Evolutionary conservation across 1,284 basidiomycete genomes (phyloP).

Genomic region (Gomphus sp.): DNA sequence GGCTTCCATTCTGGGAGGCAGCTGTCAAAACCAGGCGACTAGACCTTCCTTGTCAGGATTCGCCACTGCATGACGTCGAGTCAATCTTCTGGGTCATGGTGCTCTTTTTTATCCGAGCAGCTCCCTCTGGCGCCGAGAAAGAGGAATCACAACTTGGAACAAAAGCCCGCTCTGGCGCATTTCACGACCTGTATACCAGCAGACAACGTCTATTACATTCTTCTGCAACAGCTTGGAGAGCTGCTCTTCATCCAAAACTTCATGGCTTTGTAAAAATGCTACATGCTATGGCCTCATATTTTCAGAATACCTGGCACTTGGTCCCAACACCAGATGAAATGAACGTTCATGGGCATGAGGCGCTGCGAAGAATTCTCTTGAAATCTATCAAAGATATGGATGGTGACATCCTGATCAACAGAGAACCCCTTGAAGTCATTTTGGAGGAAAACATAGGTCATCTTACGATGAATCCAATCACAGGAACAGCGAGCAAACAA

Average conservation of each 20-base stretch:
- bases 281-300: not conserved
- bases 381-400: not conserved
- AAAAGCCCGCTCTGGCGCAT: not conserved
- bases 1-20: not conserved
- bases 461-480: too few species aligned
- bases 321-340: not conserved
- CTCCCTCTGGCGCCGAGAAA: not conserved
- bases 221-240: not conserved
- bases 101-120: not conserved
- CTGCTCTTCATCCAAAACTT: not conserved
- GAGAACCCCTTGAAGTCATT: not conserved
- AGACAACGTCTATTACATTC: not conserved
- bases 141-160: too few species aligned
- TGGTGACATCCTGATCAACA: not conserved
- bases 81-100: not conserved
- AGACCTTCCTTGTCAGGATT: not conserved
- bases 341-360: not conserved
- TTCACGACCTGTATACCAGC: not conserved
- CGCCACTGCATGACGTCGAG: not conserved
- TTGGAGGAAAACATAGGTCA: not conserved
- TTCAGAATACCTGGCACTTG: not conserved
- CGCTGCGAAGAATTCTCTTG: not conserved
- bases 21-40: not conserved
- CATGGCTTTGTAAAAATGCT: not conserved
- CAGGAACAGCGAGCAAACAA: too few species aligned